Evolutionary conservation across 139 green algal species (phyloP).

Genomic region (Mesotaenium endlicherianum): DNA sequence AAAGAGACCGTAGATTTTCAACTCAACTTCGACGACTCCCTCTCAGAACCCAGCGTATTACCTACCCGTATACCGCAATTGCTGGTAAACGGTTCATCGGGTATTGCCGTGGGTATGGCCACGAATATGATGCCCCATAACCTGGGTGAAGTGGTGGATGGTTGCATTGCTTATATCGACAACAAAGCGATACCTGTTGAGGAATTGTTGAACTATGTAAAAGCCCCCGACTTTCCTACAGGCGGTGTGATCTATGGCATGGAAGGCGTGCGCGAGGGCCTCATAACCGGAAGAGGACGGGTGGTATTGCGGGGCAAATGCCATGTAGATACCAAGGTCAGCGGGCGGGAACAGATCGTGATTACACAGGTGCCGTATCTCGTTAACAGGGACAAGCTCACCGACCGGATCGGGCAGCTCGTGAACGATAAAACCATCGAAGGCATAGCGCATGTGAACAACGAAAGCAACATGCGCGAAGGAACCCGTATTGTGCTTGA

Average conservation of each 20-base stretch:
- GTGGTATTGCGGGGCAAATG: constrained; percentile 67
- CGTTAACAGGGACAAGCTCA: constrained; percentile 80
- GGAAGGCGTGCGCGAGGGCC: constrained; percentile 58
- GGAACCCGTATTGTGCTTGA: neutral
- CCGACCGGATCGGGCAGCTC: constrained; percentile 76
- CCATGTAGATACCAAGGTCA: constrained; percentile 59
- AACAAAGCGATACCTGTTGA: too few relatives aligned
- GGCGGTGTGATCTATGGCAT: constrained; percentile 56
- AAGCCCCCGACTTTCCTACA: constrained; percentile 92
- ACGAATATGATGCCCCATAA: constrained; percentile 95
- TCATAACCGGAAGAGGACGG: constrained; percentile 66
- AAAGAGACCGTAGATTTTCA: constrained; percentile 62
- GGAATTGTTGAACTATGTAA: constrained; percentile 84
- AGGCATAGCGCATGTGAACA: neutral
- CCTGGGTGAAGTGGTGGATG: constrained; percentile 81
- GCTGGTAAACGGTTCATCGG: constrained; percentile 86
- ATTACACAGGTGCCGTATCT: constrained; percentile 83
- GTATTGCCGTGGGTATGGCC: constrained; percentile 91
- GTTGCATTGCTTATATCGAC: constrained; percentile 67
- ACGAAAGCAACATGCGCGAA: neutral
- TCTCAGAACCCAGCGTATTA: constrained; percentile 81
- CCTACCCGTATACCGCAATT: constrained; percentile 83
- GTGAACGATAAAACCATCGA: constrained; percentile 65
- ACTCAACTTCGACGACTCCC: constrained; percentile 46
- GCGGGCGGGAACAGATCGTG: constrained; percentile 60